These are phyloP conservation scores for Aspergillus glaucus DNA, from an alignment of 2,329 filamentous ascomycete species.

Conservation along the genomic window DNA sequence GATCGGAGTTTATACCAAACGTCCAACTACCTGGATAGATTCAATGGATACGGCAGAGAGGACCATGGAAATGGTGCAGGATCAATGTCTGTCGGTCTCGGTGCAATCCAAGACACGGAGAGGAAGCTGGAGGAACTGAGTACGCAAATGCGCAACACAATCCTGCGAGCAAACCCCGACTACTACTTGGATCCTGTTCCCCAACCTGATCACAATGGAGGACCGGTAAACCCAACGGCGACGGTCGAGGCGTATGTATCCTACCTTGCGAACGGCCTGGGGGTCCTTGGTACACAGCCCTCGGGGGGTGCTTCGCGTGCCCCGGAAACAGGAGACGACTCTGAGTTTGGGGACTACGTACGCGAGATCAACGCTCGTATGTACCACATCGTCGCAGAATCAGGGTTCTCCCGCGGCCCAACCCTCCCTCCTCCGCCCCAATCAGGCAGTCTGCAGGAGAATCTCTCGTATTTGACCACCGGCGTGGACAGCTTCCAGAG, in stretches of 20 bases:
- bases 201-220: constrained; percentile 21
- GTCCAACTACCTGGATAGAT: constrained; percentile 58
- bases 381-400: constrained; percentile 49
- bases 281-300: constrained; percentile 51
- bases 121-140: constrained; percentile 63
- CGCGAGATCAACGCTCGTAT: constrained; percentile 60
- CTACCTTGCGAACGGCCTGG: constrained; percentile 63
- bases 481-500: constrained; percentile 74
- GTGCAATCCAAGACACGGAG: constrained; percentile 57
- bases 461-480: constrained; percentile 68
- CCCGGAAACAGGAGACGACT: constrained; percentile 10
- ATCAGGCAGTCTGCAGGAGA: constrained; percentile 55
- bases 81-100: constrained; percentile 21
- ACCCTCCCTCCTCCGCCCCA: constrained; percentile 54
- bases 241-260: constrained; percentile 55
- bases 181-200: constrained; percentile 34
- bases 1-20: constrained; percentile 67
- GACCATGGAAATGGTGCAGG: constrained; percentile 10
- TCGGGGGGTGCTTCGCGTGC: constrained; percentile 3
- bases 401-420: constrained; percentile 38
- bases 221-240: constrained; percentile 20
- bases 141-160: constrained; percentile 58
- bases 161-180: constrained; percentile 44
- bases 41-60: constrained; percentile 21
- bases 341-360: constrained; percentile 51